Conservation (phyloP, 73 alveolate species). For the Tetrahymena borealis region DNA sequence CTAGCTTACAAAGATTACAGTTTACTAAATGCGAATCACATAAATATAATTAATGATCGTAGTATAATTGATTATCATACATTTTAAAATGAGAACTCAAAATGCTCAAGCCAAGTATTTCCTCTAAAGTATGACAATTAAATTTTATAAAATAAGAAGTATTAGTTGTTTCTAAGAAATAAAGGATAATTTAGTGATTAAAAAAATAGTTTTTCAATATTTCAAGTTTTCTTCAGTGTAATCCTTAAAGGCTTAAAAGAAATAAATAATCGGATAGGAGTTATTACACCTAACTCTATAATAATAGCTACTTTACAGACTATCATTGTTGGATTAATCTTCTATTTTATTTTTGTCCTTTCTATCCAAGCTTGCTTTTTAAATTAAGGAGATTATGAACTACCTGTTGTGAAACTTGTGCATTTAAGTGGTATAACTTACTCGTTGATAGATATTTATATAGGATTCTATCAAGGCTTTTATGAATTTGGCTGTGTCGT, state of each 20-base stretch:
- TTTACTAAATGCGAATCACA: background rate
- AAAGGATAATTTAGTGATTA: too few relatives aligned
- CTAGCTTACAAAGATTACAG: background rate
- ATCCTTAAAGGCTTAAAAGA: background rate
- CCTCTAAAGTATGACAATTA: background rate
- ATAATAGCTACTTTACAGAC: background rate
- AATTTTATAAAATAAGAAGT: background rate
- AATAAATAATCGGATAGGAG: background rate
- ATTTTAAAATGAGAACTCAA: background rate
- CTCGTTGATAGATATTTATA: background rate
- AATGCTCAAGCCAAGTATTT: background rate
- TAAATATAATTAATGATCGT: background rate
- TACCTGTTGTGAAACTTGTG: background rate
- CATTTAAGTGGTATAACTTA: background rate
- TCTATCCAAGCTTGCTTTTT: background rate
- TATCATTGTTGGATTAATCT: background rate
- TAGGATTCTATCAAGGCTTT: background rate
- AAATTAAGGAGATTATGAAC: background rate
- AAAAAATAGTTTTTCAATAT: background rate
- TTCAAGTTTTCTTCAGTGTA: background rate
- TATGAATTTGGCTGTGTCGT: background rate
- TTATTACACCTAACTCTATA: background rate
- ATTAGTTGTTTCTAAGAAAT: background rate
- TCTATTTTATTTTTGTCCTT: background rate
- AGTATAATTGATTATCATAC: background rate